A percentile compares a stretch with the other conserved stretches of the same genome.
phyloP scores from a whole-genome alignment of 805 yeast species.

The Ogataea henricii region DNA sequence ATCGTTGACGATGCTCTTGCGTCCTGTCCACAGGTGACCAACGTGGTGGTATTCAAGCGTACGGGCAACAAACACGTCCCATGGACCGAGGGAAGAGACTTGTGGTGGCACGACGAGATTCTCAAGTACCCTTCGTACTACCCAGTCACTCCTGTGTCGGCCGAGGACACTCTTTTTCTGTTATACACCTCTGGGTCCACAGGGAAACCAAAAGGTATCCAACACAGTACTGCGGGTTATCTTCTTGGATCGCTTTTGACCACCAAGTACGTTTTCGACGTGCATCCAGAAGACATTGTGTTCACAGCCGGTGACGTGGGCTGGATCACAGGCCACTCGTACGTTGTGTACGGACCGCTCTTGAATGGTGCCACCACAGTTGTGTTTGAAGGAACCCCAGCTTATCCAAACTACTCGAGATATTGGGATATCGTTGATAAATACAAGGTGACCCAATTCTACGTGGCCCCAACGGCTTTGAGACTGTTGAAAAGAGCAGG shows the following conservation, averaged over 20 bases:
- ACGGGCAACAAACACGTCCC: conserved; percentile 62
- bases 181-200: conserved; percentile 87
- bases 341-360: conserved; percentile 81
- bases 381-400: conserved; percentile 86
- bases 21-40: conserved; percentile 63
- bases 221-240: conserved; percentile 80
- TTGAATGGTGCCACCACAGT: conserved; percentile 75
- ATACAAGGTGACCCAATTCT: conserved; percentile 74
- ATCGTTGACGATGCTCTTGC: conserved; percentile 79
- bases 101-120: conserved; percentile 75
- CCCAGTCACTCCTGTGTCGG: conserved; percentile 72
- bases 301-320: conserved; percentile 92
- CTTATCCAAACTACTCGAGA: conserved; percentile 78
- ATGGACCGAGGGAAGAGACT: conserved; percentile 59
- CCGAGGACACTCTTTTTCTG: conserved; percentile 83
- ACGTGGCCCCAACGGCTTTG: conserved; percentile 84
- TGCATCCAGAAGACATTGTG: conserved; percentile 69
- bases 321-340: conserved; percentile 90
- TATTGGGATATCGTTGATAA: conserved; percentile 77
- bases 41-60: conserved; percentile 73
- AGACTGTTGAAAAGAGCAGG: conserved; percentile 78
- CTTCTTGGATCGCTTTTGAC: conserved; percentile 72
- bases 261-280: conserved; percentile 74
- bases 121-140: conserved; percentile 64
- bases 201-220: conserved; percentile 87